Conservation (phyloP, 176 grass and related monocot species). For the Stipa capillata region DNA sequence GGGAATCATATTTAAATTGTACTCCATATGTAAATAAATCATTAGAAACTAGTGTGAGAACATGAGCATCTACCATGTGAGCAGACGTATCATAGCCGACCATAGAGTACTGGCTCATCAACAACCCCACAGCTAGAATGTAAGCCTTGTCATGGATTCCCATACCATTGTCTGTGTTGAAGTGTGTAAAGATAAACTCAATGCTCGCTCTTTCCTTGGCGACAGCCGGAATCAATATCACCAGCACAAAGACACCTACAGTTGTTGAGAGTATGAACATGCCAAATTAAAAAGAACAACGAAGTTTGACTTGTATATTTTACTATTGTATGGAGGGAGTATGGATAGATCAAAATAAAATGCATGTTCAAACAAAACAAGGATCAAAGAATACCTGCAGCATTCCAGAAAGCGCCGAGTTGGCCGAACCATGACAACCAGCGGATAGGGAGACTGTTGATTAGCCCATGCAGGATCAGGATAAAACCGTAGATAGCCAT, state of each 20-base stretch:
- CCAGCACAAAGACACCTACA: constrained; percentile 32
- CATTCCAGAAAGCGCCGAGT: constrained; percentile 51
- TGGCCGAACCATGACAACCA: constrained; percentile 40
- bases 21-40: not conserved
- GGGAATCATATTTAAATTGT: too few relatives aligned
- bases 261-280: not conserved
- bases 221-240: constrained; percentile 41
- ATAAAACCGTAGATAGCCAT: constrained; percentile 43
- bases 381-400: not conserved
- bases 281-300: not conserved
- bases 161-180: constrained; percentile 54
- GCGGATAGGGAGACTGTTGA: constrained; percentile 58
- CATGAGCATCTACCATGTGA: constrained; percentile 40
- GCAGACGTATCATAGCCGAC: constrained; percentile 71
- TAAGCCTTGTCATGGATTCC: constrained; percentile 47
- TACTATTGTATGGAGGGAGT: not conserved
- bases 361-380: not conserved
- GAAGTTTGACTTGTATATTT: not conserved
- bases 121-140: constrained; percentile 50
- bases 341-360: not conserved
- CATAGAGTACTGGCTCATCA: constrained; percentile 68
- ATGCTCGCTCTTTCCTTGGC: constrained; percentile 32
- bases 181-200: constrained; percentile 56
- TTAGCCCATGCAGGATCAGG: constrained; percentile 38
- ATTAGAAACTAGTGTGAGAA: not conserved